Base-by-base conservation (phyloP, 2,329 filamentous ascomycete genomes). In the Talaromyces marneffei region DNA sequence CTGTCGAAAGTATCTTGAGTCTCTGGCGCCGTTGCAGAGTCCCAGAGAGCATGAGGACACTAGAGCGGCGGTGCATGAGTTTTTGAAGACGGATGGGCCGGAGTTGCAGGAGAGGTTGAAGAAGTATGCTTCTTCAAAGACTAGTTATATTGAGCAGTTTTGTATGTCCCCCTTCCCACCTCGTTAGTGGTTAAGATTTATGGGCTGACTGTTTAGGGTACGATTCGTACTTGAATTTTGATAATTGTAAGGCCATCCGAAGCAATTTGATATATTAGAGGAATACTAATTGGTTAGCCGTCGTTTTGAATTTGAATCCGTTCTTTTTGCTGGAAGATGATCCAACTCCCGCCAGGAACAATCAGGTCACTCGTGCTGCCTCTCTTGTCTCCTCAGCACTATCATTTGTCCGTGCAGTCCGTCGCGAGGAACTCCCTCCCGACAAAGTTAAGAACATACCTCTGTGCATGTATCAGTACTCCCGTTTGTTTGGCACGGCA, bases 311-410 rank as follows among this genome's bases (percentile, higher is more conserved):
- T 77, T 79, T 99, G 66, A 99, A 99, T 71, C 94, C 94, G 0
- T 99, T 99, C 78, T 99, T 99, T 79, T 81, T 99, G 61, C 82
- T 99, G 57, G 94, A 97, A 76, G 94, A 99, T 79, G 94, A 99
- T 70, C 94, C 94, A 0, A 99, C 94, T 1, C 94, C 94, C 2
- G 92, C 93, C 50, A 85, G 94, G 65, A 97, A 97, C 77, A 94
- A 97, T 72, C 94, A 99, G 75, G 91, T 97, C 66, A 97, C 92
- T 20, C 86, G 94, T 61, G 92, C 94, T 10, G 93, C 94, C 0
- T 97, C 94, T 0, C 80, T 99, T 48, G 91, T 95, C 0, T 86
- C 94, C 16, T 99, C 94, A 2, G 88, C 94, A 3, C 79, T 97
- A 33, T 90, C 92, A 53, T 97, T 99, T 69, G 92, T 97, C 27